Base-by-base conservation (phyloP, 495 filamentous ascomycete genomes). In the Aspergillus sclerotiicarbonarius region DNA sequence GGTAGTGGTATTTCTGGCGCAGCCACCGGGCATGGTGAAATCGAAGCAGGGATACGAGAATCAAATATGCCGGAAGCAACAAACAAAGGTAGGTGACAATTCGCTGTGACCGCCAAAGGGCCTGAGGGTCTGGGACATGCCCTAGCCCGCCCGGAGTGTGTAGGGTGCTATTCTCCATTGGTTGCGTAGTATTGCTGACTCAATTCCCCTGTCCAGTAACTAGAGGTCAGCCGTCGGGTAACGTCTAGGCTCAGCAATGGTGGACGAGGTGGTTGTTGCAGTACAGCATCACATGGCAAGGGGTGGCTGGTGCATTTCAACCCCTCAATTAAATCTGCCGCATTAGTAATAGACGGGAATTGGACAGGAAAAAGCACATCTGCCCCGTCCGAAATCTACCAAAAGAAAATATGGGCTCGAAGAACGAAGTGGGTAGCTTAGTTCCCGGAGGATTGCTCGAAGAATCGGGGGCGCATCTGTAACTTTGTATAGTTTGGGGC, bases 1-100 rank as follows among this genome's bases (percentile, higher is more conserved):
- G 67, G 54, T 80, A 88, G n/a, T 72, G 67, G 55, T 80, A 80
- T 52, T 76, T 74, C 51, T 65, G 65, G 7, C 80, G 70, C 49
- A 86, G 61, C 31, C 63, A 64, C 50, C 72, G 71, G 46, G 81
- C 63, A 8, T 78, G 72, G 6, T 72, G 78, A 57, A 77, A 77
- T 15, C 85, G 84, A 15, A 88, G 71, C 13, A 68, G 50, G 3
- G 68, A 65, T 8, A 65, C 62, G 7, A 77, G 43, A 18, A 71
- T 41, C 1, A 70, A 68, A 53, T 74, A 77, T 15, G 67, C 65
- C 5, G 67, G 10, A 1, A 72, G 32, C 1, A 71, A 37, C 0
- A 60, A 59, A 3, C 65, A 10, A 19, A 64, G 51, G 55, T 68
- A 75, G 16, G 65, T 60, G 43, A 70, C 43, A 46, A 71, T 52